Evolutionary conservation across 164 flowering plant species (phyloP), one percentile per base, ranked within the genome.

Genomic region (Akebia trifoliata): DNA sequence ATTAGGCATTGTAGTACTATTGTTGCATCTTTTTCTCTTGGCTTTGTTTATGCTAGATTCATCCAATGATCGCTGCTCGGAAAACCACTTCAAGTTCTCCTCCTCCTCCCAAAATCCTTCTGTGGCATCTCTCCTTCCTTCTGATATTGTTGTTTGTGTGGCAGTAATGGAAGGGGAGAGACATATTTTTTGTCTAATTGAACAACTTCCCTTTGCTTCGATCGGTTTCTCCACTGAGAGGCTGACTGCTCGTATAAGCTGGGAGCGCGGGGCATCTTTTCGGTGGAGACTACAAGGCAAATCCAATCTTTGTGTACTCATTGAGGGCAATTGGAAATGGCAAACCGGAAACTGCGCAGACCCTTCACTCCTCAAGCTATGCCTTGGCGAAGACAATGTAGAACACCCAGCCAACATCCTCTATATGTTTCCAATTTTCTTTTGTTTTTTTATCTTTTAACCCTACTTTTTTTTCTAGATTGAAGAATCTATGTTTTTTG

Each of bases 321-420:
- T 90, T 48, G 96, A 76, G 55, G 88, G 87, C 46, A 78, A 56
- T 51, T 71, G 84, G 53, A 78, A 79, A 76, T 81, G 85, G 66
- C 88, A 86, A 75, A 87, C 83, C 79, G 82, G 86, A 57, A 78
- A 79, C 71, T 85, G 87, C 63, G 76, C 73, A 6, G 86, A 56
- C 66, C 82, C 76, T 74, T 91, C 90, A 64, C 86, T 78, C 74
- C 90, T 85, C 71, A 85, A 80, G 78, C 96, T 79, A 75, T 83
- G 88, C 85, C 96, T 87, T 9, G 93, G 95, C 15, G 98, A 88
- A 77, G 84, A 63, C 79, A 91, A 71, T 81, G 88, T 64, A 31
- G 96, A 85, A 66, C 87, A 84, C 78, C 96, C 98, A 65, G 95
- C 96, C 98, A 91, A 91, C 98, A 91, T 91, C 64, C 81, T 86